Evolutionary conservation across 441 rosid species (phyloP).

Genomic region (Theobroma grandiflorum): DNA sequence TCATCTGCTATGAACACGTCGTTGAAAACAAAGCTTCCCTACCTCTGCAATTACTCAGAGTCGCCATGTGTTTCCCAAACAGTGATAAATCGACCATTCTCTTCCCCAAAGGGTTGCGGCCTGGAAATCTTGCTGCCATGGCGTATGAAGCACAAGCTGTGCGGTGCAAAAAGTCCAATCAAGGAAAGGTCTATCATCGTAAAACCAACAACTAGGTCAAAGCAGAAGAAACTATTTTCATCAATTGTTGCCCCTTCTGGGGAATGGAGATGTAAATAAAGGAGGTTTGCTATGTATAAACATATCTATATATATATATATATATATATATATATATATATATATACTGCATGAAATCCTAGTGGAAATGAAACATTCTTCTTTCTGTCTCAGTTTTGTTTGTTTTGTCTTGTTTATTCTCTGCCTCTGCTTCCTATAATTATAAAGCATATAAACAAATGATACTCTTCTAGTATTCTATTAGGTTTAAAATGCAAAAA

Average conservation of each 20-base stretch:
- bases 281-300: not conserved
- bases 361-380: too few species aligned
- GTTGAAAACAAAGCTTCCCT: slow-evolving; percentile 39
- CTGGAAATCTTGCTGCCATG: slow-evolving; percentile 70
- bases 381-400: too few species aligned
- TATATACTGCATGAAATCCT: too few species aligned
- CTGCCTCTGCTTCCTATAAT: too few species aligned
- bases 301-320: too few species aligned
- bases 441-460: too few species aligned
- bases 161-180: slow-evolving; percentile 56
- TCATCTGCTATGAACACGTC: slow-evolving; percentile 41
- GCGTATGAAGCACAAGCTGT: slow-evolving; percentile 73
- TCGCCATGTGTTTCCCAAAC: slow-evolving; percentile 25
- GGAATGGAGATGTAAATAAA: slow-evolving; percentile 28
- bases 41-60: slow-evolving; percentile 37
- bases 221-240: slow-evolving; percentile 32
- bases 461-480: too few species aligned
- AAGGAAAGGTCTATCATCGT: slow-evolving; percentile 28
- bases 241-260: slow-evolving; percentile 24
- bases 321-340: too few species aligned
- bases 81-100: slow-evolving; percentile 25
- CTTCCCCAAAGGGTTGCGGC: slow-evolving; percentile 69
- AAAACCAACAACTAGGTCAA: slow-evolving; percentile 23
- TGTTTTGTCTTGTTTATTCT: too few species aligned
- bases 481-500: too few species aligned